Percentiles rank a stretch among this genome's conserved stretches.
Conservation (phyloP, 805 yeast genomes). For the Yarrowia phangngaensis region DNA sequence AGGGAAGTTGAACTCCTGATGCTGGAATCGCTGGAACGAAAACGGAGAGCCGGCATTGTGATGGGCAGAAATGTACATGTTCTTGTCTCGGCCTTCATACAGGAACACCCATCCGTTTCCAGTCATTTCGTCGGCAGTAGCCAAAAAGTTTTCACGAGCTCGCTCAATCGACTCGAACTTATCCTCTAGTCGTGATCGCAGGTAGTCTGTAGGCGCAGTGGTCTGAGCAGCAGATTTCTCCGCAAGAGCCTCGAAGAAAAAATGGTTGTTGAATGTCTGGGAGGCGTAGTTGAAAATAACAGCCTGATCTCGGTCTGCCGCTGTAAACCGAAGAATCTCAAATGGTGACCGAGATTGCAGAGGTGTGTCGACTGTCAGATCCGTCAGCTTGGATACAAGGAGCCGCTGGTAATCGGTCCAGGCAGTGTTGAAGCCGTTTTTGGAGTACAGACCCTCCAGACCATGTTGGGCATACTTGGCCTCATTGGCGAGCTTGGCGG, state of each 20-base stretch:
- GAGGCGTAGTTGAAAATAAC: conserved; percentile 83
- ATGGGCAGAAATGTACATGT: conserved; percentile 70
- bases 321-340: conserved; percentile 59
- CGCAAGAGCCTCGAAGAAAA: conserved; percentile 65
- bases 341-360: conserved; percentile 73
- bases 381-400: conserved; percentile 50
- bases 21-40: conserved; percentile 56
- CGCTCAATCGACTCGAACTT: conserved; percentile 76
- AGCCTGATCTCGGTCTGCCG: conserved; percentile 61
- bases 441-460: conserved; percentile 59
- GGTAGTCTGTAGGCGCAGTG: conserved; percentile 37
- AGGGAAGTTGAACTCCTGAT: conserved; percentile 71
- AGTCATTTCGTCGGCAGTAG: conserved; percentile 64
- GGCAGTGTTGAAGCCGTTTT: conserved; percentile 63
- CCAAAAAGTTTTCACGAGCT: conserved; percentile 64
- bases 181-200: conserved; percentile 46
- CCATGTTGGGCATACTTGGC: conserved; percentile 47
- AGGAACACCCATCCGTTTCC: conserved; percentile 94
- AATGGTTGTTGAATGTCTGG: conserved; percentile 87
- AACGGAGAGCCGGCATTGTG: conserved; percentile 86
- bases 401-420: conserved; percentile 80
- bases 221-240: conserved; percentile 31
- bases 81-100: conserved; percentile 52
- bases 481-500: conserved; percentile 53
- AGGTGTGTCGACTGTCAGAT: conserved; percentile 71